Evolutionary conservation across 2,329 filamentous ascomycete genomes (phyloP).

Genomic region (Plectosphaerella sp.): DNA sequence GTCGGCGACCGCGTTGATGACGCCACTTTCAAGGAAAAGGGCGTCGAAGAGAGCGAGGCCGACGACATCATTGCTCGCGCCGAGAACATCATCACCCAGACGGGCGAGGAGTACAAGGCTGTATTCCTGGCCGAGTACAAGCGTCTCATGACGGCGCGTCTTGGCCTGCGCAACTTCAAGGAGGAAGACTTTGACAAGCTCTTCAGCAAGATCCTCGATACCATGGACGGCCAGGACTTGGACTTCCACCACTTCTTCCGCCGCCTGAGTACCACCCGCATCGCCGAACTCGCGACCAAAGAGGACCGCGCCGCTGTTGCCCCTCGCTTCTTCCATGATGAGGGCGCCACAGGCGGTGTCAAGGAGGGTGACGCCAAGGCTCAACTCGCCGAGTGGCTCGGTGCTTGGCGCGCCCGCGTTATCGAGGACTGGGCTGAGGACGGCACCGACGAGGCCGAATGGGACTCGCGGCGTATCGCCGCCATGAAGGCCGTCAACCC

Average conservation of each 20-base stretch:
- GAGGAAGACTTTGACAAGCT: constrained; percentile 74
- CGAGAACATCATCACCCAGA: constrained; percentile 74
- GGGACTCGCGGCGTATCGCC: constrained; percentile 58
- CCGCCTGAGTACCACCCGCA: constrained; percentile 59
- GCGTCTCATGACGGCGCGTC: constrained; percentile 70
- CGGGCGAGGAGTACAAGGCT: constrained; percentile 82
- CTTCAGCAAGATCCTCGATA: constrained; percentile 79
- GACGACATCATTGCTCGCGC: constrained; percentile 71
- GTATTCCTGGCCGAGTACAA: constrained; percentile 90
- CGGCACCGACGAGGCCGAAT: constrained; percentile 26
- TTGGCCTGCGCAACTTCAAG: constrained; percentile 69
- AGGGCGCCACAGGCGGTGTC: constrained; percentile 56
- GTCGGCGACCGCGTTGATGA: constrained; percentile 70
- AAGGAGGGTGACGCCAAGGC: constrained; percentile 61
- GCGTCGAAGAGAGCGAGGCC: constrained; percentile 64
- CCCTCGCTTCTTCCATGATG: constrained; percentile 72
- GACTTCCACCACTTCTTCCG: constrained; percentile 97
- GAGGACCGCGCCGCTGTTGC: constrained; percentile 62
- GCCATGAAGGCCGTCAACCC: constrained; percentile 88
- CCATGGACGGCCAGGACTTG: constrained; percentile 73
- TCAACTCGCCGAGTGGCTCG: constrained; percentile 74
- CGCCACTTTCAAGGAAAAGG: constrained; percentile 64
- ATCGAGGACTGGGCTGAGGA: constrained; percentile 70
- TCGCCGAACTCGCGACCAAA: constrained; percentile 61
- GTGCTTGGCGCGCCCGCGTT: constrained; percentile 68